Evolutionary conservation across 2,329 filamentous ascomycete genomes (phyloP), one percentile per base, ranked within the genome.

Genomic region (Colletotrichum sansevieriae): DNA sequence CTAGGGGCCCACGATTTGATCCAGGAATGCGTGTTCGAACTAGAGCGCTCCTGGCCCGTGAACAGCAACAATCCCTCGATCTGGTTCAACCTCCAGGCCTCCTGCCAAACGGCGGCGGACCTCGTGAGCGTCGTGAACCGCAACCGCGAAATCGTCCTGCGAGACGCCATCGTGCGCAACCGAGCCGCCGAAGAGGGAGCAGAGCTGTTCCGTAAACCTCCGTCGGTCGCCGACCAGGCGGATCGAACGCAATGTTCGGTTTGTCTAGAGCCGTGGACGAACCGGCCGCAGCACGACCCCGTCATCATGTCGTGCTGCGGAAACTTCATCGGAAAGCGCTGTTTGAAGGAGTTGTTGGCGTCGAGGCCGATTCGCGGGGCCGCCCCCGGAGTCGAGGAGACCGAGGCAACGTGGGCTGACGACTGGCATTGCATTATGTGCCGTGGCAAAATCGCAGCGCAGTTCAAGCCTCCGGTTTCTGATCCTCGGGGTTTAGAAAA

Each of bases 11-110:
- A 20, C 20, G 66, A 69, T 10, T 3, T 51, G n/a, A 20, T 69
- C 11, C 47, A 66, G 66, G 66, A 69, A 7, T 66, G 66, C 29
- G 43, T 69, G 8, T 69, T 46, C 41, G 59, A 56, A 55, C 47
- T 66, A 15, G 66, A 69, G 49, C 35, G 44, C 12, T 25, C 55
- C n/a, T 69, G 66, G 66, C 62, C 62, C 10, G 15, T 69, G 33
- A 22, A 56, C 11, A 41, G 35, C 10, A 6, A 7, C 22, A 11
- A 33, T 25, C 7, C 11, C 18, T 12, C 8, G 8, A 29, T 25
- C 22, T n/a, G 33, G 41, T 6, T 22, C 2, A 55, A 20, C 33
- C 56, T 65, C 4, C 4, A 11, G 25, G 39, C 33, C 46, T 33
- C 41, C 46, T 4, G n/a, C 0, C 11, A 12, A 2, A 44, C n/a